These are phyloP conservation scores for Fistulina hepatica DNA, from an alignment of 1,284 basidiomycete genomes.

Conservation along the genomic window DNA sequence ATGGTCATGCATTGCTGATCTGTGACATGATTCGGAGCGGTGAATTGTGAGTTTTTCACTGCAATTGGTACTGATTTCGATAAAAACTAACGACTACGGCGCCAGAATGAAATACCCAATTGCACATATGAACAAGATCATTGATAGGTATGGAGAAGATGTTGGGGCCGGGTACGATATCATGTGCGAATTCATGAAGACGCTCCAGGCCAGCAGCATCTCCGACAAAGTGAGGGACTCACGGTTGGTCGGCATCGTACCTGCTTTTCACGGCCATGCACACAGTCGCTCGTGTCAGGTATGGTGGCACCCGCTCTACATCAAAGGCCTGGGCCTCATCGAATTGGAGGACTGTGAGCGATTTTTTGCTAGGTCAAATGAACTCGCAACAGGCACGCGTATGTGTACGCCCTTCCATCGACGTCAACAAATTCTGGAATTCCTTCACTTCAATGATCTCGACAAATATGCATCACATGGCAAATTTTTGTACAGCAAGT, in stretches of 20 bases:
- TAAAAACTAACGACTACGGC: slow-evolving; percentile 15
- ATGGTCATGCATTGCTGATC: slow-evolving; percentile 17
- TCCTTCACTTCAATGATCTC: slow-evolving; percentile 15
- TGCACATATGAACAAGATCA: slow-evolving; percentile 17
- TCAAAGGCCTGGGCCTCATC: slow-evolving; percentile 17
- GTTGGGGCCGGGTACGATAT: slow-evolving; percentile 24
- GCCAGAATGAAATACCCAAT: slow-evolving; percentile 29
- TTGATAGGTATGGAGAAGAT: slow-evolving; percentile 15
- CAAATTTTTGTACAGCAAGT: slow-evolving; percentile 8
- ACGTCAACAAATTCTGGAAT: slow-evolving; percentile 16
- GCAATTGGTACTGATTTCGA: no score
- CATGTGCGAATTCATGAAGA: slow-evolving; percentile 23
- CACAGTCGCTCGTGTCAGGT: slow-evolving; percentile 20
- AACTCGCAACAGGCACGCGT: slow-evolving; percentile 13
- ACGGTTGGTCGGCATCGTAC: slow-evolving; percentile 7
- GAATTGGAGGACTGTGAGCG: slow-evolving; percentile 20
- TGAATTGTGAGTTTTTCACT: slow-evolving; percentile 18
- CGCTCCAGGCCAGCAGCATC: slow-evolving; percentile 18
- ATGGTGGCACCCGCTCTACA: slow-evolving; percentile 10
- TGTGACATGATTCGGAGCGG: slow-evolving; percentile 23
- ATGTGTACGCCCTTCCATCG: slow-evolving; percentile 17
- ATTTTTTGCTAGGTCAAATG: slow-evolving; percentile 18
- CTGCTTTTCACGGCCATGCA: slow-evolving; percentile 16
- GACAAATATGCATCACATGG: slow-evolving; percentile 9
- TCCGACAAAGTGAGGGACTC: slow-evolving; percentile 8